Base-by-base conservation (phyloP, 2,329 filamentous ascomycete species). In the Aspergillus amoenus region DNA sequence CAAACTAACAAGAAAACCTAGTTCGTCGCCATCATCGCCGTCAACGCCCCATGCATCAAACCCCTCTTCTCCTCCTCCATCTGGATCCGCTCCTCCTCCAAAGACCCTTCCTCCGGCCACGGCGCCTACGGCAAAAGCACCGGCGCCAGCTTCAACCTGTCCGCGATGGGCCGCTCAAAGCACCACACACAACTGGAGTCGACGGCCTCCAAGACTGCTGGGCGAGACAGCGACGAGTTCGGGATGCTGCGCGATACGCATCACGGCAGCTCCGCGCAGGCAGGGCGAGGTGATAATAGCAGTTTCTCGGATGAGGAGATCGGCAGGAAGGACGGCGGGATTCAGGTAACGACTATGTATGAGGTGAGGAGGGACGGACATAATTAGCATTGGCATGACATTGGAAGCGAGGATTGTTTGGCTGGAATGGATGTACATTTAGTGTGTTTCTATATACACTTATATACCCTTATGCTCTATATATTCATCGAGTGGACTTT, bases 1-100 rank as follows among this genome's bases (percentile, higher is more conserved):
- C 37, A 30, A 15, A 17, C 27, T 41, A 37, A 40, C 4, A 30
- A 11, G 3, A 30, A 50, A 39, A 46, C 34, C n/a, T 48, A 76
- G 72, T 78, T 79, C 42, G 71, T 79, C 32, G 76, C 69, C n/a
- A 75, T 78, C 48, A 71, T 79, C 37, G 75, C 74, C 45, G 73
- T 77, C 49, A 78, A 77, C 55, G 68, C 72, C n/a, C 73, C 76
- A 2, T 69, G 69, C 18, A 77, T 79, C 57, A 77, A 75, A 32
- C 74, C 75, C 2, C 64, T 77, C 13, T 76, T 78, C 66, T 69
- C 68, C 55, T 69, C 41, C 22, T 57, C 55, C 6, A 42, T 55
- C 56, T 62, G 59, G 55, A 41, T 63, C 22, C 57, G 57, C n/a
- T 61, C 55, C 12, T 63, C 57, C 13, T 58, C 60, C 6, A 53